Percentiles rank a stretch among this genome's conserved stretches.
Conservation (phyloP, 2,329 filamentous ascomycete species). For the Colletotrichum sp. region DNA sequence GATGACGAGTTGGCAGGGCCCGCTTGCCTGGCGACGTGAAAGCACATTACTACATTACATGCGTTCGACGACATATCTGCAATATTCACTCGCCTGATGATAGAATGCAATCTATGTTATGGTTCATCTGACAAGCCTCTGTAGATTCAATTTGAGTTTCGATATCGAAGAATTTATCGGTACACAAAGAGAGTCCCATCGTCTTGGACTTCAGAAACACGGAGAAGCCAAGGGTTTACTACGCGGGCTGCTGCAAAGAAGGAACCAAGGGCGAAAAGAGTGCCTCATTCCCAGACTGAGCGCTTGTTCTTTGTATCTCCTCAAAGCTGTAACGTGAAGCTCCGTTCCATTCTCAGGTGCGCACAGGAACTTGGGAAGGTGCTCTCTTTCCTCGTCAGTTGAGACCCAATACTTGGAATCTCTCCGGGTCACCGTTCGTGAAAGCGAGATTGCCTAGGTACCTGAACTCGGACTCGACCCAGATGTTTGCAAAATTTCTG, state of each 20-base stretch:
- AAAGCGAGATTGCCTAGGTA: neutral
- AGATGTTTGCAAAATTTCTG: neutral
- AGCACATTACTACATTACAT: neutral
- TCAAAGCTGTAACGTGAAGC: neutral
- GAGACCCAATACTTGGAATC: neutral
- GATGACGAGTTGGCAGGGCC: neutral
- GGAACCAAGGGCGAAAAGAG: neutral
- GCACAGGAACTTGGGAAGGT: neutral
- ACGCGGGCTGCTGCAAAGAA: neutral
- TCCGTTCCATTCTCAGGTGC: neutral
- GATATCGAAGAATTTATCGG: neutral
- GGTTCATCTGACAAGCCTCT: neutral
- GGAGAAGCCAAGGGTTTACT: neutral
- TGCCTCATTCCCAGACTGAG: neutral
- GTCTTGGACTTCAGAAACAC: neutral
- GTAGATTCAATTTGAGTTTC: neutral
- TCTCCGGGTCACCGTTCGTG: neutral
- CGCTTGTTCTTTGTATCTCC: neutral
- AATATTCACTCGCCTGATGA: neutral
- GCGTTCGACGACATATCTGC: neutral
- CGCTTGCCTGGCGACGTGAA: neutral
- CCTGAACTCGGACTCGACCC: neutral
- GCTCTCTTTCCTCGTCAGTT: neutral
- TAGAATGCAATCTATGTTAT: rapidly evolving
- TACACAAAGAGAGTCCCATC: neutral